These are phyloP conservation scores for Scheffersomyces quercinus DNA, from an alignment of 1,139 yeast genomes.

Conservation along the genomic window DNA sequence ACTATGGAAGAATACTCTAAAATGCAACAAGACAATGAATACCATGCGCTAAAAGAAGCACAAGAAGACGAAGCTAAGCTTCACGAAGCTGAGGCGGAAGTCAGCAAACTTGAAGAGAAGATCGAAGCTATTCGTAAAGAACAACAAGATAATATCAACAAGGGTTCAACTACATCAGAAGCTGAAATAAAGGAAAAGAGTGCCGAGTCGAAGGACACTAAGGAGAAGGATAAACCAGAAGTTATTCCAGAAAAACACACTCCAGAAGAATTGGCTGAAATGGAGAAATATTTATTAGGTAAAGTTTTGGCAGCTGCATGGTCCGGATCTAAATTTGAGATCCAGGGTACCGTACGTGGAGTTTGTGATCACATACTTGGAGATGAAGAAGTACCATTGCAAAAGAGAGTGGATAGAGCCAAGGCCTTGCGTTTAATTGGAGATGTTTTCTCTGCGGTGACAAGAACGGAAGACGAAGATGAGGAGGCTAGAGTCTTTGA, in stretches of 20 bases:
- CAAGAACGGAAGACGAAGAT: conserved; percentile 80
- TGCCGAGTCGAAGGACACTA: conserved; percentile 6
- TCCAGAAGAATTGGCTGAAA: conserved; percentile 77
- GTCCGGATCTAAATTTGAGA: conserved; percentile 91
- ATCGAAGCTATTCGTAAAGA: conserved; percentile 19
- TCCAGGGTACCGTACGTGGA: conserved; percentile 81
- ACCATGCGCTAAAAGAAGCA: conserved; percentile 43
- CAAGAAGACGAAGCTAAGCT: conserved; percentile 24
- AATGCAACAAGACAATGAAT: conserved; percentile 62
- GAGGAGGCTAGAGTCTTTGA: conserved; percentile 92
- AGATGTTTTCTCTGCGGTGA: conserved; percentile 61
- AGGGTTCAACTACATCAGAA: not conserved
- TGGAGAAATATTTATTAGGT: conserved; percentile 85
- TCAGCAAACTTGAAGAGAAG: conserved; percentile 21
- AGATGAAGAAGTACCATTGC: conserved; percentile 54
- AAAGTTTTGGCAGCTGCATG: conserved; percentile 94
- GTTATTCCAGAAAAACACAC: conserved; percentile 57
- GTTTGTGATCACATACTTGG: conserved; percentile 82
- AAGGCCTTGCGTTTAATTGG: conserved; percentile 77
- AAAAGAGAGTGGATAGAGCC: conserved; percentile 72
- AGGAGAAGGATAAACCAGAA: conserved; percentile 15
- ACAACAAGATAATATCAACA: conserved; percentile 8
- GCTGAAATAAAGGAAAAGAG: conserved; percentile 7
- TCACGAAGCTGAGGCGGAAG: conserved; percentile 38
- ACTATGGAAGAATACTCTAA: conserved; percentile 82